These are phyloP conservation scores for Saccharomycopsis sp. DNA, from an alignment of 805 yeast species.

Conservation along the genomic window DNA sequence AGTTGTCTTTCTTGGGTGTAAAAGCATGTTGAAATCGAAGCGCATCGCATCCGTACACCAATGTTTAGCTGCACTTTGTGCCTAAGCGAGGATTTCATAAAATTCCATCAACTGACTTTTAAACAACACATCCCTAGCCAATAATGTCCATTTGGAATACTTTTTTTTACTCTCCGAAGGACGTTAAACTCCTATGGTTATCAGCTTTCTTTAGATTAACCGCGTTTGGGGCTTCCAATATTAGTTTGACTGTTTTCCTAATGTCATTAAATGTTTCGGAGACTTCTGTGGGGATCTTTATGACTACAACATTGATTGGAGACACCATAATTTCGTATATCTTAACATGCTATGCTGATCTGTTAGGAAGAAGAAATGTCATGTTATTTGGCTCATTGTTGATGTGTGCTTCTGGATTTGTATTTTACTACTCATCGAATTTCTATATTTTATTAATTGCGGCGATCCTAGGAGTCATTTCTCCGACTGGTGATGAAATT, in stretches of 20 bases:
- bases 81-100: too few relatives aligned
- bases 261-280: slow-evolving; percentile 45
- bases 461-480: slow-evolving; percentile 75
- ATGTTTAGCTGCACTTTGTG: too few relatives aligned
- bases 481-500: slow-evolving; percentile 84
- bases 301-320: slow-evolving; percentile 73
- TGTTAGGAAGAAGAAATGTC: slow-evolving; percentile 55
- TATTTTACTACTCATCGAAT: slow-evolving; percentile 44
- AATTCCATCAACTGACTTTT: too few relatives aligned
- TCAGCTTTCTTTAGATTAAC: slow-evolving; percentile 62
- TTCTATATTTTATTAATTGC: slow-evolving; percentile 50
- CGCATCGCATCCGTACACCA: too few relatives aligned
- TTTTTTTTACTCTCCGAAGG: slow-evolving; percentile 32
- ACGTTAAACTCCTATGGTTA: slow-evolving; percentile 53
- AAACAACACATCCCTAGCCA: too few relatives aligned
- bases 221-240: slow-evolving; percentile 73
- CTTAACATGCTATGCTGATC: slow-evolving; percentile 70
- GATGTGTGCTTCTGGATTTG: slow-evolving; percentile 60
- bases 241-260: slow-evolving; percentile 61
- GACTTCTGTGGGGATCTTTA: slow-evolving; percentile 58
- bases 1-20: too few relatives aligned
- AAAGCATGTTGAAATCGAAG: too few relatives aligned
- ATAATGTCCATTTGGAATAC: slow-evolving; percentile 18
- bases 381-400: slow-evolving; percentile 52
- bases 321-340: slow-evolving; percentile 63